Conservation (phyloP, 148 eudicot species). For the Diospyros kaki region DNA sequence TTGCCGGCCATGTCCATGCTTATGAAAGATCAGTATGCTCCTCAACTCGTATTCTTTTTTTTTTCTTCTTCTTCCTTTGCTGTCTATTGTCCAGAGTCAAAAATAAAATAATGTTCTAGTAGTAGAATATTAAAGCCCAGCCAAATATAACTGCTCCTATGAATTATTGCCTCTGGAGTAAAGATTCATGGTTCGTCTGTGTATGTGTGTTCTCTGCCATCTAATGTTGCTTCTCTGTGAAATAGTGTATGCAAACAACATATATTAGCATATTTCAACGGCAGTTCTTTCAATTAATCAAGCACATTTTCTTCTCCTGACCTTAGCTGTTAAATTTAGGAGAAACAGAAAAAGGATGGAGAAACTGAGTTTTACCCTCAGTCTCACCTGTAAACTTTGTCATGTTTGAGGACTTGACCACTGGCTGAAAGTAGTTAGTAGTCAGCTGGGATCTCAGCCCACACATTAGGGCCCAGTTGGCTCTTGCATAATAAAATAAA, state of each 20-base stretch:
- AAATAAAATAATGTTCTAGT: not conserved
- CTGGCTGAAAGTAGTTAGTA: not conserved
- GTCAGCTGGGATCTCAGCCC: not conserved
- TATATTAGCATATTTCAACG: not conserved
- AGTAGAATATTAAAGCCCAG: not conserved
- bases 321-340: not conserved
- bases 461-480: not conserved
- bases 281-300: not conserved
- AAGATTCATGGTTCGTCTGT: not conserved
- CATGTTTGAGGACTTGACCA: not conserved
- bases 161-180: not conserved
- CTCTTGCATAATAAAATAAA: not conserved
- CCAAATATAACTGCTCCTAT: not conserved
- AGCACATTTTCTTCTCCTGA: not conserved
- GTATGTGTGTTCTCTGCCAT: not conserved
- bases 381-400: not conserved
- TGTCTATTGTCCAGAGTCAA: not conserved
- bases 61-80: not conserved
- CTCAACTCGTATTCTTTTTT: conserved; percentile 4
- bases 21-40: conserved; percentile 86
- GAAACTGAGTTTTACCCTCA: not conserved
- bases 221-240: not conserved
- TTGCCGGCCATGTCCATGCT: conserved; percentile 96
- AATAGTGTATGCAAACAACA: too few species aligned
- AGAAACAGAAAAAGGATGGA: not conserved